These are phyloP conservation scores for Thymus mandschuricus DNA, from an alignment of 257 asterid genomes.

Conservation along the genomic window DNA sequence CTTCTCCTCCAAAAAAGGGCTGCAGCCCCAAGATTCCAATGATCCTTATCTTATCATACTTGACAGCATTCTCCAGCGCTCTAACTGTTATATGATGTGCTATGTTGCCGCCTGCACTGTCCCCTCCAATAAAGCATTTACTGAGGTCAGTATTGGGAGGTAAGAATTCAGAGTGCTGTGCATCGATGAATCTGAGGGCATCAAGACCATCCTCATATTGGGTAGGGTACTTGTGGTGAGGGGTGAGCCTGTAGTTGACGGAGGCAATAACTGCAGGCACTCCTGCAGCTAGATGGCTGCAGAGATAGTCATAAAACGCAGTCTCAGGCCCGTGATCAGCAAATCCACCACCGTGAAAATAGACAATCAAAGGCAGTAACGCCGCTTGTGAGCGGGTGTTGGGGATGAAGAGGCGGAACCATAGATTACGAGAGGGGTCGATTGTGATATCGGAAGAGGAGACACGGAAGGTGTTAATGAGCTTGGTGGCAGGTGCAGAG, in stretches of 20 bases:
- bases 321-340: slow-evolving; percentile 20
- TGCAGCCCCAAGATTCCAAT: slow-evolving; percentile 25
- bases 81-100: slow-evolving; percentile 34
- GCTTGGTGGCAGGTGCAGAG: slow-evolving; percentile 34
- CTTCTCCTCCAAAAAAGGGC: slow-evolving; percentile 37
- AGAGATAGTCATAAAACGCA: slow-evolving; percentile 19
- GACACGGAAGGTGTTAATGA: slow-evolving; percentile 21
- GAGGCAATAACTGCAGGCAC: slow-evolving; percentile 37
- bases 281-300: slow-evolving; percentile 26
- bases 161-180: not conserved
- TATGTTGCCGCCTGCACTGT: slow-evolving; percentile 47
- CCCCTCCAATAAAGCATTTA: slow-evolving; percentile 36
- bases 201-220: slow-evolving; percentile 37
- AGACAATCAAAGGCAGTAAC: slow-evolving; percentile 32
- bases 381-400: not conserved
- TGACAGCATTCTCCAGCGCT: not conserved
- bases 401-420: slow-evolving; percentile 48
- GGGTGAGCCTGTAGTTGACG: slow-evolving; percentile 44
- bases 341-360: slow-evolving; percentile 45
- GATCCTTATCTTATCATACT: slow-evolving; percentile 19
- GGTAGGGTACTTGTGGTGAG: slow-evolving; percentile 39
- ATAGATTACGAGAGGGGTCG: slow-evolving; percentile 37
- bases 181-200: slow-evolving; percentile 32
- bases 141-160: slow-evolving; percentile 28
- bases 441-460: slow-evolving; percentile 34